Conservation (phyloP, 2,329 filamentous ascomycete species). For the Stachybotrys chlorohalonatus region DNA sequence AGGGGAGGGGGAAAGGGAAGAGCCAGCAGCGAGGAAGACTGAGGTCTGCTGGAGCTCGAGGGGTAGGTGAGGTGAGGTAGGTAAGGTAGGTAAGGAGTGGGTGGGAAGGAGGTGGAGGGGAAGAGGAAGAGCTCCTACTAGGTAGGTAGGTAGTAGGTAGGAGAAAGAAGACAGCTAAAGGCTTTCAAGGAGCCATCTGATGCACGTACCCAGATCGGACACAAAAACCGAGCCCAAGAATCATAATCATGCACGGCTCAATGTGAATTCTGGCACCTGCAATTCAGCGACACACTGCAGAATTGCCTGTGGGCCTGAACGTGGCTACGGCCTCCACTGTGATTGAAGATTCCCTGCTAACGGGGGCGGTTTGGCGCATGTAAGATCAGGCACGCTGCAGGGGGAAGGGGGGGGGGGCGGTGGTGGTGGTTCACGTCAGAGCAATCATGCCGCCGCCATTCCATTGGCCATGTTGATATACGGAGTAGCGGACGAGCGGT, state of each 20-base stretch:
- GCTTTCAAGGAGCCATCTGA: not conserved
- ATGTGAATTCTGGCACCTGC: not conserved
- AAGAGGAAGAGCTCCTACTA: not conserved
- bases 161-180: not conserved
- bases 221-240: not conserved
- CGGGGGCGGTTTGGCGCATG: not conserved
- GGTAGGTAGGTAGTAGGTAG: not conserved
- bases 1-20: not conserved
- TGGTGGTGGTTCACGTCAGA: not conserved
- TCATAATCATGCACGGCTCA: not conserved
- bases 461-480: no score
- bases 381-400: not conserved
- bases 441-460: not conserved
- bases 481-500: no score
- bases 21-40: conserved; percentile 1
- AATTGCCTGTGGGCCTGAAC: not conserved
- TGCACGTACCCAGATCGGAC: not conserved
- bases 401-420: not conserved
- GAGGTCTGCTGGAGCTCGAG: not conserved
- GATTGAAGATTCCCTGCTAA: not conserved
- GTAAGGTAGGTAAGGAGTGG: not conserved
- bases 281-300: not conserved
- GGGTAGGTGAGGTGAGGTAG: not conserved
- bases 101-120: not conserved
- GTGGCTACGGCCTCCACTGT: not conserved